Evolutionary conservation across 768 basidiomycete species (phyloP).

Genomic region (Mycena polygramma): DNA sequence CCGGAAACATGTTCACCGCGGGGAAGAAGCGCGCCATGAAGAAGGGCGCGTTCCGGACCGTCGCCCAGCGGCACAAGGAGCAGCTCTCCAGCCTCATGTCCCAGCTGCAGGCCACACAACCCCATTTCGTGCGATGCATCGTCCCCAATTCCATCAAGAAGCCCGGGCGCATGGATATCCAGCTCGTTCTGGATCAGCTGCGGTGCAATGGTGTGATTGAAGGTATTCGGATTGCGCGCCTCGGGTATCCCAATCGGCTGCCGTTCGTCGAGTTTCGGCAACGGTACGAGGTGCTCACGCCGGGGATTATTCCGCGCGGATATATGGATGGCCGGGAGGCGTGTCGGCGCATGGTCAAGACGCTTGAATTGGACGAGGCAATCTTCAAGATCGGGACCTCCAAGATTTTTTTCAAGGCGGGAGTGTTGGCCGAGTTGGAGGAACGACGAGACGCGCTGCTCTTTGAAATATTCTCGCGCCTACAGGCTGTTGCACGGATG

Average conservation of each 20-base stretch:
- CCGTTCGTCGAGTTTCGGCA: slow-evolving; percentile 98
- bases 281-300: slow-evolving; percentile 95
- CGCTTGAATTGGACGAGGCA: slow-evolving; percentile 87
- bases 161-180: slow-evolving; percentile 91
- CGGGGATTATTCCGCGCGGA: slow-evolving; percentile 91
- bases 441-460: slow-evolving; percentile 91
- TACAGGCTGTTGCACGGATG: slow-evolving; percentile 90
- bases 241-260: slow-evolving; percentile 96
- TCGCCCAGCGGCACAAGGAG: slow-evolving; percentile 95
- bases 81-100: slow-evolving; percentile 92
- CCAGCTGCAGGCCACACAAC: slow-evolving; percentile 93
- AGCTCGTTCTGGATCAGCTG: slow-evolving; percentile 94
- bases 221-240: slow-evolving; percentile 96
- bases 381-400: slow-evolving; percentile 94
- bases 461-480: slow-evolving; percentile 87
- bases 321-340: slow-evolving; percentile 99
- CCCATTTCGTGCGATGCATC: slow-evolving; percentile 98
- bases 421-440: slow-evolving; percentile 95
- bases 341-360: slow-evolving; percentile 89
- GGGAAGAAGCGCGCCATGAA: slow-evolving; percentile 85
- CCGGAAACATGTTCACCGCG: slow-evolving; percentile 53
- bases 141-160: slow-evolving; percentile 95
- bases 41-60: slow-evolving; percentile 97
- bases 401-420: slow-evolving; percentile 99
- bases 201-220: slow-evolving; percentile 99